Base-by-base conservation (phyloP, 495 filamentous ascomycete genomes). In the Hypomontagnella monticulosa region DNA sequence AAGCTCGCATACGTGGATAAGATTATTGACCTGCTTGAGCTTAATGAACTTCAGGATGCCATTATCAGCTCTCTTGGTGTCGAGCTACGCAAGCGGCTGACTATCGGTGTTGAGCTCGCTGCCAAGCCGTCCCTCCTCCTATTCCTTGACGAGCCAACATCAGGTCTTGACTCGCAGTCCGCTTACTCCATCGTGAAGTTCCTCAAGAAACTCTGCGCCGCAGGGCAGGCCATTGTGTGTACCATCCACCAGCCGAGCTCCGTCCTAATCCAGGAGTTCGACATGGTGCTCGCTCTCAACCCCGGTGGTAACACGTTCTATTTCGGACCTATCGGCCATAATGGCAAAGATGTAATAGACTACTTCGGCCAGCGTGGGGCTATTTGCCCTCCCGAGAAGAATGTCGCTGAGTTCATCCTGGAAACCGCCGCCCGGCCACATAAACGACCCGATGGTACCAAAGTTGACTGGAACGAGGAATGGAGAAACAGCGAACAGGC, bases 91-190 rank as follows among this genome's bases (percentile, higher is more conserved):
- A 78, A 91, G 83, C 57, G 90, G 19, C 64, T 97, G 2, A 97
- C 93, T 1, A 97, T 98, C 56, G 93, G 91, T 54, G 94, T 98
- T 4, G 94, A 98, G 72, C 78, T 98, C 1, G 93, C 91, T 2
- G 92, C 93, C 4, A 93, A 93, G 70, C 94, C 93, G 0, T 88
- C 85, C 18, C 80, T 93, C 0, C 78, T 96, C 20, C 81, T 95
- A 5, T 95, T 95, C 83, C 79, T 95, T 16, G 91, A 95, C 65
- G 91, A 94, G 67, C 91, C 90, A 0, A 92, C 89, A 4, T 88
- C 87, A 49, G 93, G 93, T 52, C 84, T 97, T 3, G 93, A 97
- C 75, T 89, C 87, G 20, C 92, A 97, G 69, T 89, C 89, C 0
- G 93, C 93, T 0, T 91, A 84, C 72, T 91, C 88, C 0, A 94